phyloP scores from a whole-genome alignment of 345 rosid genomes.

The Syzygium aromaticum region DNA sequence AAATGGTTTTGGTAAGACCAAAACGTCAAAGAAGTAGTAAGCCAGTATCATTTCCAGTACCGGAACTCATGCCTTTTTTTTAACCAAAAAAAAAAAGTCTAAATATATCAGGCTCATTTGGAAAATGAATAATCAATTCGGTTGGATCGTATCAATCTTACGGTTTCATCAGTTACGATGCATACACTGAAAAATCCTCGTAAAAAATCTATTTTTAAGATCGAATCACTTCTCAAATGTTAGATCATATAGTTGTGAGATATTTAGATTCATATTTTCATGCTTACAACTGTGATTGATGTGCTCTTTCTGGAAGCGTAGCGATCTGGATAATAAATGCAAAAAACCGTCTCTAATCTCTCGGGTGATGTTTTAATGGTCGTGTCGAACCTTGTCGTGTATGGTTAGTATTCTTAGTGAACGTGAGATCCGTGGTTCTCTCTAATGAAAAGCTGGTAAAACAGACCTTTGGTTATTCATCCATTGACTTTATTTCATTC shows the following conservation, averaged over 20 bases:
- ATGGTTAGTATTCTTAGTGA: not conserved
- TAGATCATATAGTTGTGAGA: not conserved
- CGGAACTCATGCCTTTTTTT: not conserved
- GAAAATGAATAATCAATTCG: not conserved
- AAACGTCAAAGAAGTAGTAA: not conserved
- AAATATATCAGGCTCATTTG: not conserved
- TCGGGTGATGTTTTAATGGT: not conserved
- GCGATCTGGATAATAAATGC: not conserved
- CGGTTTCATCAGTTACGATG: not conserved
- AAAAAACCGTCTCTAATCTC: not conserved
- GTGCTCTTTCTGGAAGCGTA: not conserved
- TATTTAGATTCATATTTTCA: not conserved
- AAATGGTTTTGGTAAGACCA: not conserved
- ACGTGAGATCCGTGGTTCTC: not conserved
- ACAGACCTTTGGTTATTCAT: not conserved
- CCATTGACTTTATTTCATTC: not conserved
- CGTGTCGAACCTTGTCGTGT: not conserved
- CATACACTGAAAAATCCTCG: not conserved
- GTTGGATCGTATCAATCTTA: not conserved
- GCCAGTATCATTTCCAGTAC: not conserved
- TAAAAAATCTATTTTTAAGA: not conserved
- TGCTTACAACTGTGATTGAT: not conserved
- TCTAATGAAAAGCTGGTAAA: not conserved
- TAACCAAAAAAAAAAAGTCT: not conserved
- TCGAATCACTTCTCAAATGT: not conserved